Base-by-base conservation (phyloP, 768 basidiomycete genomes). In the Russula abietina region DNA sequence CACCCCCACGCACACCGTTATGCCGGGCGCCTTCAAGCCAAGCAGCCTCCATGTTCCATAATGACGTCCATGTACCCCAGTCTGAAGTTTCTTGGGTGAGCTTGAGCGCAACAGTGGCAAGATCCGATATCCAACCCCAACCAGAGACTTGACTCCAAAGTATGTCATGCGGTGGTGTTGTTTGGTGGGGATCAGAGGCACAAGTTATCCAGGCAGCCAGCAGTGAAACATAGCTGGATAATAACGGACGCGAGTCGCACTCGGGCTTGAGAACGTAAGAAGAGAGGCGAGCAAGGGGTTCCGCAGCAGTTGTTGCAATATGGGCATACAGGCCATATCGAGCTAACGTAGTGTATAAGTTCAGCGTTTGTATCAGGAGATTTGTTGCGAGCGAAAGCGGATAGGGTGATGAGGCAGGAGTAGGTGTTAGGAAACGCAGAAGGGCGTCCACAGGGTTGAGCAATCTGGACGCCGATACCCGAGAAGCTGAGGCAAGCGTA, bases 141-240 rank as follows among this genome's bases (percentile, higher is more conserved):
- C 83, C 85, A n/a, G 78, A 74, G 11, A 96, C 77, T 69, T 93
- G 91, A 59, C 87, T 91, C 95, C 96, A 98, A 10, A 89, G 74
- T 54, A 98, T 84, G 57, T 91, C 92, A 73, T 98, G 96, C 9
- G 78, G 79, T 0, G 93, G 93, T 2, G 85, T 88, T 8, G 93
- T 95, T 59, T 80, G 78, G 70, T 98, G 96, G 7, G 96, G 95
- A 69, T 98, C 89, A n/a, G 84, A 81, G 0, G 93, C 92, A 67
- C 91, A 95, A 3, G 82, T 77, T 7, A 79, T 87, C 94, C 93
- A 98, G 0, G 79, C 75, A 62, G 83, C 82, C 2, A 92, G 67
- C 10, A 93, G 74, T 11, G 75, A 73, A 6, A 81, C 74, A 82
- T 88, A 93, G 3, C 83, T 78, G 30, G 72, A 61, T 43, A 74